phyloP scores from a whole-genome alignment of 2,329 filamentous ascomycete species.

The Colletotrichum karsti region DNA sequence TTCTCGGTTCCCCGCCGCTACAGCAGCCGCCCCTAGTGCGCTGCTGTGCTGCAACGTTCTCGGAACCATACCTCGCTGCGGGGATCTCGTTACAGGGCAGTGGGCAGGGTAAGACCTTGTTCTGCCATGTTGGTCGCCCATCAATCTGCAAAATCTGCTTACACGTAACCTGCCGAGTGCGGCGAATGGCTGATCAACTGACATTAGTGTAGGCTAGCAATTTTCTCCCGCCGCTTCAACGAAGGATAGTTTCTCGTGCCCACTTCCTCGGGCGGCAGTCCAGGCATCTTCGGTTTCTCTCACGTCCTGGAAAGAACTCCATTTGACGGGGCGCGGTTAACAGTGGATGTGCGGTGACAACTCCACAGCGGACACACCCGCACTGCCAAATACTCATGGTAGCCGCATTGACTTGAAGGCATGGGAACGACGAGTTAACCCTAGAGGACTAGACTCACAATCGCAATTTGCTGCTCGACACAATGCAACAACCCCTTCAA shows the following conservation, averaged over 20 bases:
- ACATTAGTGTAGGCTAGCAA: background rate
- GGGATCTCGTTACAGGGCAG: background rate
- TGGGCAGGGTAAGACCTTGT: background rate
- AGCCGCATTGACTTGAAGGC: too few relatives aligned
- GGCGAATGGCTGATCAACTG: background rate
- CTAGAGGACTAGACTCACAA: too few relatives aligned
- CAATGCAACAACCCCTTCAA: too few relatives aligned
- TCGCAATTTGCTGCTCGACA: too few relatives aligned
- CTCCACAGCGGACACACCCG: too few relatives aligned
- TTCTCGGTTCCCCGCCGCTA: background rate
- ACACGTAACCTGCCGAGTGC: background rate
- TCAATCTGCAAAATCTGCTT: background rate
- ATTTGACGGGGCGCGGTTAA: too few relatives aligned
- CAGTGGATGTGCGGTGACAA: too few relatives aligned
- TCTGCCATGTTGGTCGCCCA: background rate
- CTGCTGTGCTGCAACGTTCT: background rate
- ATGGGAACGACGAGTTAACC: too few relatives aligned
- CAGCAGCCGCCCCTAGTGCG: background rate
- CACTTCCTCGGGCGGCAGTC: background rate
- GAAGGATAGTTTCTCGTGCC: background rate
- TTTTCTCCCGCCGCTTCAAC: background rate
- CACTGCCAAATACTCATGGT: too few relatives aligned
- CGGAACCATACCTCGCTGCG: background rate
- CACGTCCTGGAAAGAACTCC: too few relatives aligned
- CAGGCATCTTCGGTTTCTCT: background rate